A percentile compares a stretch with the other conserved stretches of the same genome.
phyloP scores from a whole-genome alignment of 2,329 filamentous ascomycete species.

The Cordyceps fumosorosea region DNA sequence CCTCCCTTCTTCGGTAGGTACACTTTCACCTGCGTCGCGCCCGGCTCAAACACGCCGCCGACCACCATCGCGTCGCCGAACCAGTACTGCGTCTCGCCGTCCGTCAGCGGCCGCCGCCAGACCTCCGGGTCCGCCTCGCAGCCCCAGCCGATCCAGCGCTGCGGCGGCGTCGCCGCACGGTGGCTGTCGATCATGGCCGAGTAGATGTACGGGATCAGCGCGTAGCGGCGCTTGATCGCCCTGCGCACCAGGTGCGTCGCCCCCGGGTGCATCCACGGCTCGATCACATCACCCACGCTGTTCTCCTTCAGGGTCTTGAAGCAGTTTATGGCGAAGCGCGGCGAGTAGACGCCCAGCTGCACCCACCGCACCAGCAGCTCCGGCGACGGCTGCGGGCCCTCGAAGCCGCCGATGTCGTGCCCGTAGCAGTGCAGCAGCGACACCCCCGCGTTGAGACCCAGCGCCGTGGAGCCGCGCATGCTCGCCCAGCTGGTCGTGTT shows the following conservation, averaged over 20 bases:
- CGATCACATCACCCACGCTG: slow-evolving; percentile 63
- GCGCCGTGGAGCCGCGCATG: slow-evolving; percentile 64
- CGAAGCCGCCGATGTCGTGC: slow-evolving; percentile 70
- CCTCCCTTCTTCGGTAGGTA: slow-evolving; percentile 54
- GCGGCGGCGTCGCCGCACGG: slow-evolving; percentile 53
- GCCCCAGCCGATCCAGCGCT: slow-evolving; percentile 68
- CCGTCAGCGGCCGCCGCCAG: slow-evolving; percentile 53
- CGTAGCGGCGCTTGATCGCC: slow-evolving; percentile 64
- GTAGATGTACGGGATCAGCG: slow-evolving; percentile 66
- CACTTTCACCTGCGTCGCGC: slow-evolving; percentile 44
- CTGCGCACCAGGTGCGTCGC: slow-evolving; percentile 56
- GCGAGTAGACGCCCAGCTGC: slow-evolving; percentile 62
- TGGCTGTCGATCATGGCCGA: slow-evolving; percentile 58
- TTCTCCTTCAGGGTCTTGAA: slow-evolving; percentile 67
- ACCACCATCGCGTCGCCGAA: slow-evolving; percentile 60
- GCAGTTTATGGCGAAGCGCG: slow-evolving; percentile 70
- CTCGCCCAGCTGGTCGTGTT: slow-evolving; percentile 68
- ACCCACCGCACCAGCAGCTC: slow-evolving; percentile 69
- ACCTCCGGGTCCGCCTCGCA: slow-evolving; percentile 61
- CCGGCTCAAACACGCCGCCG: slow-evolving; percentile 60
- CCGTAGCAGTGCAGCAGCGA: slow-evolving; percentile 64
- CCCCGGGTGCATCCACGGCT: slow-evolving; percentile 71
- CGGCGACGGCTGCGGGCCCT: slow-evolving; percentile 64
- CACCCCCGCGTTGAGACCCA: slow-evolving; percentile 62
- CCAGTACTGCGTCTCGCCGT: slow-evolving; percentile 68